Conservation (phyloP, 805 yeast species). For the Teunomyces lycoperdinae region DNA sequence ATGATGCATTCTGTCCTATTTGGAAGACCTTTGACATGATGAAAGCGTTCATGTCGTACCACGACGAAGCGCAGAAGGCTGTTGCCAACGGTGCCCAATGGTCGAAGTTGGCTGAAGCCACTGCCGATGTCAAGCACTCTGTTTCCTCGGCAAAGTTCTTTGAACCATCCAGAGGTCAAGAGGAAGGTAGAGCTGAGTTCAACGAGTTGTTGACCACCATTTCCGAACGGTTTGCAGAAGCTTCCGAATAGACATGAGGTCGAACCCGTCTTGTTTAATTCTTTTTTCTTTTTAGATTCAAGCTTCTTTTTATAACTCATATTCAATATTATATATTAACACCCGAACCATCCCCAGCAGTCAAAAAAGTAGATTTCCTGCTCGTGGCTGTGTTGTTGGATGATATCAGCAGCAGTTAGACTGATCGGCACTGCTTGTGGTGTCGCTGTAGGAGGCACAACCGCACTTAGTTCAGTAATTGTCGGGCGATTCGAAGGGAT, state of each 20-base stretch:
- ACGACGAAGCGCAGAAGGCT: slow-evolving; percentile 97
- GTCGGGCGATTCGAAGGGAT: neutral
- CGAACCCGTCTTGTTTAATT: slow-evolving; percentile 7
- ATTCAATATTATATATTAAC: slow-evolving; percentile 5
- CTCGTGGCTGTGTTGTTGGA: neutral
- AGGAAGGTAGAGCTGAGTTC: slow-evolving; percentile 72
- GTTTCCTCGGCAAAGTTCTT: slow-evolving; percentile 94
- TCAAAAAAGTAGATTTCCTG: neutral
- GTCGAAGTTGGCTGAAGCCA: slow-evolving; percentile 87
- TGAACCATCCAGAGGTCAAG: slow-evolving; percentile 91
- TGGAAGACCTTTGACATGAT: slow-evolving; percentile 99
- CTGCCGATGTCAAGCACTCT: slow-evolving; percentile 86
- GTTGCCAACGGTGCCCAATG: slow-evolving; percentile 91
- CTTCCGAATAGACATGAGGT: slow-evolving; percentile 63
- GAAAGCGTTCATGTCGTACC: slow-evolving; percentile 87
- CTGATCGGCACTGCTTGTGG: slow-evolving; percentile 23
- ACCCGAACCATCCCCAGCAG: neutral
- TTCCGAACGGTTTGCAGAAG: slow-evolving; percentile 91
- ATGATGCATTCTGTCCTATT: slow-evolving; percentile 98
- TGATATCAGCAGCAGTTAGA: slow-evolving; percentile 10
- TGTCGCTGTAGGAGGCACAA: slow-evolving; percentile 12
- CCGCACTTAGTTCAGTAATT: neutral
- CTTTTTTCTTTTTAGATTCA: slow-evolving; percentile 8
- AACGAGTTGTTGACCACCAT: slow-evolving; percentile 70
- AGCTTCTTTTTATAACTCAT: slow-evolving; percentile 6